Evolutionary conservation across 2,329 filamentous ascomycete species (phyloP).

Genomic region (Aureobasidium sp.): DNA sequence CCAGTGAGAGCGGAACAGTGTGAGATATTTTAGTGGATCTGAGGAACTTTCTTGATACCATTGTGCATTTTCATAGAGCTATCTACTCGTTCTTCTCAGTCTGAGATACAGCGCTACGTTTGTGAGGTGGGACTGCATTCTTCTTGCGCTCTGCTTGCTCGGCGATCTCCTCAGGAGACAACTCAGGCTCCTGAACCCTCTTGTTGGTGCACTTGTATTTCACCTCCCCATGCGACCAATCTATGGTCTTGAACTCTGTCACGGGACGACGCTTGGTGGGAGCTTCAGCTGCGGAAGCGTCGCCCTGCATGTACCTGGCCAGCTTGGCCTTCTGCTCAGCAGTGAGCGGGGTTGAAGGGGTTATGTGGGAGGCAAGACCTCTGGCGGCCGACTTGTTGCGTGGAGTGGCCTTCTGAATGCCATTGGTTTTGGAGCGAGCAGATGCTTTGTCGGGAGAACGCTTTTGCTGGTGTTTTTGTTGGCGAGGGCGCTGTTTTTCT

Average conservation of each 20-base stretch:
- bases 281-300: not conserved
- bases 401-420: not conserved
- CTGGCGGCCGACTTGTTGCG: not conserved
- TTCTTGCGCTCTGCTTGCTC: not conserved
- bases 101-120: not conserved
- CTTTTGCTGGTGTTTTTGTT: not conserved
- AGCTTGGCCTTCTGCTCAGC: not conserved
- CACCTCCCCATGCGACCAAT: not conserved
- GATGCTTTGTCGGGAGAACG: not conserved
- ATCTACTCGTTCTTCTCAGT: not conserved
- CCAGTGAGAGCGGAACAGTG: not conserved
- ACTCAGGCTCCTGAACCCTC: not conserved
- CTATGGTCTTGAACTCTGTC: not conserved
- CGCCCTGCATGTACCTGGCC: not conserved
- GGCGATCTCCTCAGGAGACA: not conserved
- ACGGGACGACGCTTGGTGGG: not conserved
- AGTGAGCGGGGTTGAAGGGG: not conserved
- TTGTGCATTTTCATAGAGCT: not conserved
- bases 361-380: not conserved
- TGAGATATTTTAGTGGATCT: not conserved
- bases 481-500: not conserved
- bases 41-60: not conserved
- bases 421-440: not conserved
- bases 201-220: not conserved
- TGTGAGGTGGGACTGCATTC: not conserved